Evolutionary conservation across 225 moss, liverwort and hornwort species (phyloP), one percentile per base, ranked within the genome.

Genomic region (Physcomitrellopsis africana): DNA sequence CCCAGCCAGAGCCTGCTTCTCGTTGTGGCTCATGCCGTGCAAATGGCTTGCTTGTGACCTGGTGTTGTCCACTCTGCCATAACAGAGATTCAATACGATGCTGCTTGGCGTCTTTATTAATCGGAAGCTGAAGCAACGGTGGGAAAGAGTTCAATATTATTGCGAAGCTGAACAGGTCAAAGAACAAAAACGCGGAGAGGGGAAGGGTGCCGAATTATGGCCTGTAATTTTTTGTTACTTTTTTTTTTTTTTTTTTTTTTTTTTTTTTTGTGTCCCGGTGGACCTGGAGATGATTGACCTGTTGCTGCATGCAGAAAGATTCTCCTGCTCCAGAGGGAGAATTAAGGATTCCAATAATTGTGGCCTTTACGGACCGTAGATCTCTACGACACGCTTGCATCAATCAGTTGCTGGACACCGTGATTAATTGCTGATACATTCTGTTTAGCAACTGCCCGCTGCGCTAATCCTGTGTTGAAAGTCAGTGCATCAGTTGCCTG

Each of bases 231-330:
- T 51, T 48, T n/a, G 0, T 6, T 23, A 23, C 41, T 15, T 32
- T 37, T 11, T 60, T 29, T 7, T 27, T 1, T 52, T 24, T 11
- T 17, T 24, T 24, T 10, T 32, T 37, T 11, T 47, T 29, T 7
- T 47, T 1, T 52, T 24, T n/a, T 17, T 29, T 16, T 46, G 13
- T 49, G 12, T 29, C 9, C 19, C 0, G 54, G 27, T 60, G 75
- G 75, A 51, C 74, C 64, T 44, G 63, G 32, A 73, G 22, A 49
- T 68, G 41, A 76, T 67, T 67, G 76, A 48, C 49, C 1, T 22
- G 20, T 41, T 63, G 16, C 74, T 65, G 67, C 59, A 59, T 47
- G 29, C 29, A 3, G 65, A 12, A 23, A 47, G 19, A 75, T 66
- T 32, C 57, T 48, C 48, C 58, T 67, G 59, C 45, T 42, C 51